phyloP scores from a whole-genome alignment of 805 yeast genomes.

The Cyberlindnera subsufficiens region DNA sequence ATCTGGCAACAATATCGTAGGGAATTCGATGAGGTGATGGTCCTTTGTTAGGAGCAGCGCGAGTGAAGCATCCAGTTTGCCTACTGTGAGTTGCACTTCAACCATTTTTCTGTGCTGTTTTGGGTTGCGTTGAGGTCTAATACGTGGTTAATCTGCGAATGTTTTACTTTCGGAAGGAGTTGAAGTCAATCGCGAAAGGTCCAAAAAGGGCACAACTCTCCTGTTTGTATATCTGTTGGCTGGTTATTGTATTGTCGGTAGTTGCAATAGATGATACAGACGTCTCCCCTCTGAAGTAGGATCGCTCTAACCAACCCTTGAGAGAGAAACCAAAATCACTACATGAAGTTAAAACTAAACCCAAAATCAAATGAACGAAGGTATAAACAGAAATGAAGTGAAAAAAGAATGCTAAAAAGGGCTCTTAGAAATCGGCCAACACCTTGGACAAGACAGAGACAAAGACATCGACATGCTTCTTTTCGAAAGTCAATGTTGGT shows the following conservation, averaged over 20 bases:
- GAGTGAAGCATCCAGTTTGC: constrained; percentile 90
- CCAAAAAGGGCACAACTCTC: too few relatives aligned
- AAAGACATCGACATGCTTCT: constrained; percentile 72
- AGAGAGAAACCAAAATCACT: too few relatives aligned
- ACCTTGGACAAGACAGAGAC: constrained; percentile 37
- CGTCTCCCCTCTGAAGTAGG: too few relatives aligned
- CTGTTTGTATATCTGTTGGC: too few relatives aligned
- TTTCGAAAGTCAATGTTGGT: constrained; percentile 73
- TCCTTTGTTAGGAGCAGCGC: constrained; percentile 86
- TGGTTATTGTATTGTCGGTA: too few relatives aligned
- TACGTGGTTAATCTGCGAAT: not conserved
- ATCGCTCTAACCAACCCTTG: too few relatives aligned
- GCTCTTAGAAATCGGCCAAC: constrained; percentile 17
- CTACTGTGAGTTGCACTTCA: constrained; percentile 90
- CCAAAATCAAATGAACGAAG: too few relatives aligned
- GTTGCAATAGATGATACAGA: too few relatives aligned
- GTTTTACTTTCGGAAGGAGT: not conserved
- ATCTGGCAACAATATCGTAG: constrained; percentile 87
- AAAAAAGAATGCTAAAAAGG: too few relatives aligned
- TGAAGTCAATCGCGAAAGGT: too few relatives aligned
- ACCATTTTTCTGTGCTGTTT: constrained; percentile 42
- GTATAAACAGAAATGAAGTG: too few relatives aligned
- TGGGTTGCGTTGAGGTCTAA: not conserved
- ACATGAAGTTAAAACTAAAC: too few relatives aligned
- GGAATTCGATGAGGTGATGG: constrained; percentile 93